A percentile compares a stretch with the other conserved stretches of the same genome.
Conservation (phyloP, 2,329 filamentous ascomycete species). For the Stachybotrys chartarum region DNA sequence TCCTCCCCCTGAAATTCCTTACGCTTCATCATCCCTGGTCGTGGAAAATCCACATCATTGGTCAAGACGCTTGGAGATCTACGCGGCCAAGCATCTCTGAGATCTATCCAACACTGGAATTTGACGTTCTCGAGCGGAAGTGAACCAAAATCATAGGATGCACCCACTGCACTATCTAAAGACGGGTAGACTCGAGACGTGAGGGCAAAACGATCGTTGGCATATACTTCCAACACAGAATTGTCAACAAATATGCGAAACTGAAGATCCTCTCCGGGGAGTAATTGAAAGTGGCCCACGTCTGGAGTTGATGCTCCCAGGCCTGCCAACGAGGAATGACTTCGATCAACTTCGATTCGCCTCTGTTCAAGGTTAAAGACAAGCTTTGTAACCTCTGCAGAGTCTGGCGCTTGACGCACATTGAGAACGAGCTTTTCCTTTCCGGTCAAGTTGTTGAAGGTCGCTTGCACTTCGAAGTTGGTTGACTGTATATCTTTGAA, state of each 20-base stretch:
- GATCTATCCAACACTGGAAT: neutral
- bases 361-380: conserved; percentile 9
- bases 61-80: no score
- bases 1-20: no score
- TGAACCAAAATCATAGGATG: neutral
- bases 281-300: conserved; percentile 1
- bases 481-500: conserved; percentile 1
- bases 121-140: neutral
- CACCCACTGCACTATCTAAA: conserved; percentile 2
- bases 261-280: conserved; percentile 10
- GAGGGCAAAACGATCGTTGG: conserved; percentile 13
- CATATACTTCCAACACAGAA: conserved; percentile 12
- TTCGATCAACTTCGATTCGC: conserved; percentile 9
- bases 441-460: conserved; percentile 1
- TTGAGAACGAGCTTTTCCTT: conserved; percentile 4
- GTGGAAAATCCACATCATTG: no score
- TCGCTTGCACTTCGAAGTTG: conserved; percentile 5
- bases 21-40: no score
- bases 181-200: conserved; percentile 13
- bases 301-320: conserved; percentile 3
- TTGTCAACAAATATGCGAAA: conserved; percentile 12
- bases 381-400: conserved; percentile 7
- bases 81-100: neutral
- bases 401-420: conserved; percentile 4
- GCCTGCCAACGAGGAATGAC: conserved; percentile 7